phyloP scores from a whole-genome alignment of 495 filamentous ascomycete species.

The Glonium stellatum region DNA sequence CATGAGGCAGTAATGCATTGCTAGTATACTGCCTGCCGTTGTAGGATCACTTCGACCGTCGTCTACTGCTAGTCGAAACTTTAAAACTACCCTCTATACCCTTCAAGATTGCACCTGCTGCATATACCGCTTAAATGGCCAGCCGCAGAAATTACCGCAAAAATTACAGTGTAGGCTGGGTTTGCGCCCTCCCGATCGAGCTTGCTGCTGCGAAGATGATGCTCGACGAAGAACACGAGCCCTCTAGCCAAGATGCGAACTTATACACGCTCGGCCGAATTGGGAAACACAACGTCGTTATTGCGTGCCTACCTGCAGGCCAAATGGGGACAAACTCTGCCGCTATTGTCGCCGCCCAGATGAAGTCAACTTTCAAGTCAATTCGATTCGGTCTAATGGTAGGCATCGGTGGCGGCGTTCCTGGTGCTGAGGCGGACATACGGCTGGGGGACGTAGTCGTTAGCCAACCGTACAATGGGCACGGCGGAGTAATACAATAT shows the following conservation, averaged over 20 bases:
- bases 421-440: constrained; percentile 36
- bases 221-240: constrained; percentile 1
- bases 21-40: too few relatives aligned
- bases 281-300: constrained; percentile 37
- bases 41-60: too few relatives aligned
- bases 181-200: constrained; percentile 3
- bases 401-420: constrained; percentile 42
- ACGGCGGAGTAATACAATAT: constrained; percentile 40
- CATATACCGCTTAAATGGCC: too few relatives aligned
- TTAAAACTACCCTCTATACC: too few relatives aligned
- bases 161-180: too few relatives aligned
- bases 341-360: constrained; percentile 33
- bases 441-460: too few relatives aligned
- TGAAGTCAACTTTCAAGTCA: constrained; percentile 34
- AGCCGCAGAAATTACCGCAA: too few relatives aligned
- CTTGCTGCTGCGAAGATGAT: constrained; percentile 1
- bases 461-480: constrained; percentile 30
- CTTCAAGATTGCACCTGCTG: too few relatives aligned
- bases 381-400: constrained; percentile 42
- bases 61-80: too few relatives aligned
- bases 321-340: constrained; percentile 27
- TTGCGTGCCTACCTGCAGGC: constrained; percentile 38
- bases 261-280: constrained; percentile 34
- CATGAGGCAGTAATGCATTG: too few relatives aligned
- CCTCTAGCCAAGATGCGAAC: constrained; percentile 26